Evolutionary conservation across 163 green algal species (phyloP).

Genomic region (Scenedesmus sp.): DNA sequence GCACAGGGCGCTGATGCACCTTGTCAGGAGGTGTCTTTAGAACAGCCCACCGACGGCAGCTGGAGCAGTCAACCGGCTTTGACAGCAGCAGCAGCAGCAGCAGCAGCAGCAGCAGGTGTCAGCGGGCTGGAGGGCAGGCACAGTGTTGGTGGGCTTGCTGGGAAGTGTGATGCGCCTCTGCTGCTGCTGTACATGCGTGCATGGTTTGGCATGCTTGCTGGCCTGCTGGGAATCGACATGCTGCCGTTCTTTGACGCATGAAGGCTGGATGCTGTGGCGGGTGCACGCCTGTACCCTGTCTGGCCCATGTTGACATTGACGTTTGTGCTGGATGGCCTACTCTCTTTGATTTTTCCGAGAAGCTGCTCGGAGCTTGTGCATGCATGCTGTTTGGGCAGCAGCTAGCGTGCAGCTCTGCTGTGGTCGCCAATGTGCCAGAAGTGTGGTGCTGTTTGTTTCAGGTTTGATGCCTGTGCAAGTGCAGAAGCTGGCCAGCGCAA

Average conservation of each 20-base stretch:
- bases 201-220: slow-evolving; percentile 22
- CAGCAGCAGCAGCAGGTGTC: neutral
- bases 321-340: neutral
- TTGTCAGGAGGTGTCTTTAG: neutral
- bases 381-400: too few species aligned
- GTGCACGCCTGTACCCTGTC: too few species aligned
- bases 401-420: too few species aligned
- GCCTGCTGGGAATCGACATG: neutral
- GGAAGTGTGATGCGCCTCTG: neutral
- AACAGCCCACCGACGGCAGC: neutral
- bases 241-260: neutral
- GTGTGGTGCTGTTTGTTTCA: too few species aligned
- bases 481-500: too few species aligned
- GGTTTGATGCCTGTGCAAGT: too few species aligned
- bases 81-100: neutral
- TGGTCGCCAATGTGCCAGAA: too few species aligned
- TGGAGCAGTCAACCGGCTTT: neutral
- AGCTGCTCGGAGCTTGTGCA: too few species aligned
- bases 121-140: neutral
- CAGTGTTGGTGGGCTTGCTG: neutral
- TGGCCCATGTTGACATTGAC: neutral
- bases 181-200: slow-evolving; percentile 41
- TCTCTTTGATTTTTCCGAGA: too few species aligned
- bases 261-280: neutral
- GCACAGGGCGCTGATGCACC: neutral